Evolutionary conservation across 352 stramenopile species (phyloP), one percentile per base, ranked within the genome.

Genomic region (Aphanomyces euteiches): DNA sequence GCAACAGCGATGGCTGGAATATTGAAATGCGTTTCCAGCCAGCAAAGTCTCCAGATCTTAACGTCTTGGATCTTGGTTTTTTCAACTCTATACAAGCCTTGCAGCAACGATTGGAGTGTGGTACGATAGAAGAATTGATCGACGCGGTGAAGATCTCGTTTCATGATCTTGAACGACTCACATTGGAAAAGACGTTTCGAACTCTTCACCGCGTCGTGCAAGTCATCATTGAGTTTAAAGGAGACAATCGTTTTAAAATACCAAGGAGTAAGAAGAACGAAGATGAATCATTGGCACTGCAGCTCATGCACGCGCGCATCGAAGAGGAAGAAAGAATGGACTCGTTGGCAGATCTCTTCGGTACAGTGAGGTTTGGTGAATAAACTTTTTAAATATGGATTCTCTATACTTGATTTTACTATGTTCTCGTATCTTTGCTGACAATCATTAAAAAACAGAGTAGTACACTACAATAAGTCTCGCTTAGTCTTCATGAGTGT

Each of bases 101-200:
- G 8, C 8, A 58, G n/a, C 50, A 58, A 34, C 28, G n/a, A n/a
- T 10, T 58, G 50, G 50, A 58, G 37, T 58, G 50, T 34, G n/a
- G n/a, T 2, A 58, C 50, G n/a, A 58, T 58, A 8, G 50, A 58
- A 21, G 50, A 58, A 8, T 34, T 58, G 8, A 19, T 58, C 7
- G 8, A 10, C 37, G 50, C 50, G 8, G 50, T 58, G 8, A 19
- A 58, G 50, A 21, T 12, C 8, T 58, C 50, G 8, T 58, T 21
- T 19, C 8, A 21, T 1, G 1, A 21, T 8, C n/a, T 58, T 10
- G 28, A n/a, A 15, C 79, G 0, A 69, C 75, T 36, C 69, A 79
- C 36, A 41, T 83, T 58, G 50, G 50, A 19, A 19, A 58, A 58
- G 50, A 21, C 50, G n/a, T 58, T 58, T 34, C 13, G 8, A 10